Base-by-base conservation (phyloP, 1,284 basidiomycete genomes). In the Nidula niveotomentosa region DNA sequence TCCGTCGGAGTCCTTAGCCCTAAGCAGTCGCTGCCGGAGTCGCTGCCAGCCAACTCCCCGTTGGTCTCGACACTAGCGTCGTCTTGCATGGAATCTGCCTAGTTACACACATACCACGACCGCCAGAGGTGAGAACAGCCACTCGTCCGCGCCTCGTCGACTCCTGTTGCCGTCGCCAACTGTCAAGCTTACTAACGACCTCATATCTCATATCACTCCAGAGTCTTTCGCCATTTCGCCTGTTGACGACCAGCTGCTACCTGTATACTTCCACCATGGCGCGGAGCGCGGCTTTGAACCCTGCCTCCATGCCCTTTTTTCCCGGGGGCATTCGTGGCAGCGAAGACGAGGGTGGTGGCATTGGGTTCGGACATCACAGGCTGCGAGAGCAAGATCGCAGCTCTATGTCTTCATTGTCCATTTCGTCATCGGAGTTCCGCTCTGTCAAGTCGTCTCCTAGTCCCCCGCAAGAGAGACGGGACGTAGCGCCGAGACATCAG, bases 221-320 rank as follows among this genome's bases (percentile, higher is more conserved):
- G 58, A 54, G 56, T 55, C 58, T 62, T 62, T 60, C 52, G 57
- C 61, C 60, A 69, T 65, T 68, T 70, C 10, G 45, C 12, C 18
- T 46, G 10, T n/a, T 46, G n/a, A 10, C 12, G 67, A 65, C 68
- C 64, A 59, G 58, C 66, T 23, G 18, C 18, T 23, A 46, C 18
- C 12, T n/a, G 45, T 23, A 46, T 23, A 61, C 59, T 62, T 71
- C 70, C 67, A 72, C 72, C 64, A 88, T 90, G 85, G 83, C 86
- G 56, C 85, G 82, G 78, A 88, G 84, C 65, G 85, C 81, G 64
- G 78, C 85, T 55, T 76, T 92, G 63, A 91, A 92, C 70, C 90
- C 90, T 61, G 79, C 88, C 59, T 91, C 90, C 55, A 85, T 85
- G 67, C 90, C 90, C 50, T 91, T 92, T 79, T 90, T 91, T 69